These are phyloP conservation scores for Saccharomyces mikatae DNA, from an alignment of 805 yeast genomes.

Conservation along the genomic window DNA sequence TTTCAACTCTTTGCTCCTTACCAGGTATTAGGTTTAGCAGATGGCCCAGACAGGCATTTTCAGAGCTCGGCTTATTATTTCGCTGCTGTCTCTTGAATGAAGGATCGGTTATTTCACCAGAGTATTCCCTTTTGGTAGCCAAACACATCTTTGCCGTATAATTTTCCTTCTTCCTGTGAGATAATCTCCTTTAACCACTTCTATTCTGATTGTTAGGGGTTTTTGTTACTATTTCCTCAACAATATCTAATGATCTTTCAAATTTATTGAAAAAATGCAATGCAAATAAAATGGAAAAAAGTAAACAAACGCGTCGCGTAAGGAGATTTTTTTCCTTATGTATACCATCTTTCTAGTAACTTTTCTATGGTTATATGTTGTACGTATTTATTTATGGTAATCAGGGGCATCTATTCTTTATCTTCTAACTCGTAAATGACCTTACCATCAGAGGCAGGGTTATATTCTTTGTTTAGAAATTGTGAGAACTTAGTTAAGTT, in stretches of 20 bases:
- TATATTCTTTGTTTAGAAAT: slow-evolving; percentile 70
- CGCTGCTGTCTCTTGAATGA: slow-evolving; percentile 15
- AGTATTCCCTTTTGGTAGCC: slow-evolving; percentile 9
- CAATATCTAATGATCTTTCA: not conserved
- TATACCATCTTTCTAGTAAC: not conserved
- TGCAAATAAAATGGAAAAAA: not conserved
- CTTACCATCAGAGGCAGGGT: slow-evolving; percentile 48
- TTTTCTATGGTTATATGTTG: not conserved
- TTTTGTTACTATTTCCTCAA: not conserved
- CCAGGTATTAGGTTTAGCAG: slow-evolving; percentile 29
- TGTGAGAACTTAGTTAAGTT: slow-evolving; percentile 77
- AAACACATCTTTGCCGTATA: not conserved
- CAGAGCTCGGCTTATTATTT: not conserved
- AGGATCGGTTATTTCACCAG: slow-evolving; percentile 6
- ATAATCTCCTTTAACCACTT: not conserved
- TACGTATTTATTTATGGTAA: not conserved
- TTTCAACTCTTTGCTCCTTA: slow-evolving; percentile 22
- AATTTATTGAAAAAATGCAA: not conserved
- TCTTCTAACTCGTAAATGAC: slow-evolving; percentile 32
- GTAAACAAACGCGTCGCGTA: not conserved
- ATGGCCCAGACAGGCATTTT: slow-evolving; percentile 11
- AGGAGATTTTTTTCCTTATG: not conserved
- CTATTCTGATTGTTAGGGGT: not conserved
- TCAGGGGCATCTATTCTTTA: slow-evolving; percentile 11
- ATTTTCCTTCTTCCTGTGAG: not conserved